Percentiles rank a stretch among this genome's conserved stretches.
Evolutionary conservation across 23 red algal genomes (phyloP).

Genomic region (Gracilaria caudata): DNA sequence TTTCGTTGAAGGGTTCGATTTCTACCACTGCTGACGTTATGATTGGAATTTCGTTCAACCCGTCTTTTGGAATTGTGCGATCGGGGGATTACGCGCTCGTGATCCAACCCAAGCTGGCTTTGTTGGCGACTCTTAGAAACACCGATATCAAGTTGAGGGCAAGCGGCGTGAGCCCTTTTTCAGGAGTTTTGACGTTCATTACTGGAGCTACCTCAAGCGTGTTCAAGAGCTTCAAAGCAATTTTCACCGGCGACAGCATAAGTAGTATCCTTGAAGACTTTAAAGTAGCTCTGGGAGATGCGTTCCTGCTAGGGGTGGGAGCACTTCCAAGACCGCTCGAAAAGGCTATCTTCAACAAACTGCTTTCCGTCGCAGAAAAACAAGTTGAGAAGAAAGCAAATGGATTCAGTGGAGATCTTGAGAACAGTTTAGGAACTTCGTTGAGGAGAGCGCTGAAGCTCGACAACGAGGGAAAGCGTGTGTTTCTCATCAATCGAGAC

Average conservation of each 20-base stretch:
- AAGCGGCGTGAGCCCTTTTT: not conserved
- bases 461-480: not conserved
- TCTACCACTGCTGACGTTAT: not conserved
- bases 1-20: not conserved
- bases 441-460: not conserved
- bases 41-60: not conserved
- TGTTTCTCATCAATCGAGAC: not conserved
- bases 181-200: not conserved
- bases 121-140: not conserved
- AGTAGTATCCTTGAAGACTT: not conserved
- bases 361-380: not conserved
- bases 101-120: not conserved
- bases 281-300: not conserved
- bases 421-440: not conserved
- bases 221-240: not conserved
- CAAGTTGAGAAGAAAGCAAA: not conserved
- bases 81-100: slow-evolving; percentile 7
- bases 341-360: not conserved
- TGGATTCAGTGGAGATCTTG: not conserved
- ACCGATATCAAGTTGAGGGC: not conserved
- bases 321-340: not conserved
- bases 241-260: not conserved
- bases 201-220: not conserved
- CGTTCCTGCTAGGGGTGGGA: not conserved
- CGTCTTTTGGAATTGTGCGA: not conserved